Evolutionary conservation across 768 basidiomycete genomes (phyloP).

Genomic region (Rubroboletus pulcherrimus): DNA sequence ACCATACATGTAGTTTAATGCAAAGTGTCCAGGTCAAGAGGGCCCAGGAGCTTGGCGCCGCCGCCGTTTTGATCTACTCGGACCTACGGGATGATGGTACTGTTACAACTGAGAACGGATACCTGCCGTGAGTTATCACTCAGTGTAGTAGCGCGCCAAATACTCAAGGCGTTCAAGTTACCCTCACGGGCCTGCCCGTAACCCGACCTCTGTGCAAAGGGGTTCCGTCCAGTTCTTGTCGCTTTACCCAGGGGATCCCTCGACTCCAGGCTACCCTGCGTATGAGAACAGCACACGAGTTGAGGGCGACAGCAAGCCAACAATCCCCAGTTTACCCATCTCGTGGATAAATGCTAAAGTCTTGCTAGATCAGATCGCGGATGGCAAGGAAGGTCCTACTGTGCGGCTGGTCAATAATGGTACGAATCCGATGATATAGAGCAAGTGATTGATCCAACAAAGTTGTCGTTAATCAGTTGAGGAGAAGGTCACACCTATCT

Average conservation of each 20-base stretch:
- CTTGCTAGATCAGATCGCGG: constrained; percentile 48
- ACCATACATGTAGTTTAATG: constrained; percentile 20
- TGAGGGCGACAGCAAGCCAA: constrained; percentile 59
- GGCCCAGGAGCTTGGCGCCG: constrained; percentile 85
- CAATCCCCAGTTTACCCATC: constrained; percentile 86
- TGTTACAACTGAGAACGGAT: constrained; percentile 76
- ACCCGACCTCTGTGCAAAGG: constrained; percentile 79
- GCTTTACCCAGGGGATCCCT: constrained; percentile 71
- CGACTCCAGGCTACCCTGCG: constrained; percentile 84
- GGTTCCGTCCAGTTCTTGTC: constrained; percentile 78
- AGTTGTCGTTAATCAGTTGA: constrained; percentile 47
- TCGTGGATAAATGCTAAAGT: constrained; percentile 80
- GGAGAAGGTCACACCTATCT: constrained; percentile 80
- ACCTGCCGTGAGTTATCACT: constrained; percentile 43
- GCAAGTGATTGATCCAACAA: not conserved
- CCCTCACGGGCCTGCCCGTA: constrained; percentile 84
- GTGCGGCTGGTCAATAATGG: constrained; percentile 57
- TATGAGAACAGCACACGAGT: constrained; percentile 75
- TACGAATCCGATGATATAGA: constrained; percentile 19
- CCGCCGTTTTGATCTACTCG: constrained; percentile 77
- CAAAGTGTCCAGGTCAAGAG: constrained; percentile 59
- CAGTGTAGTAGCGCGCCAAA: not conserved
- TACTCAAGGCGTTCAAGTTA: constrained; percentile 14
- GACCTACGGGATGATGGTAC: constrained; percentile 87
- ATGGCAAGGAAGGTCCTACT: constrained; percentile 34